Evolutionary conservation across 73 alveolate genomes (phyloP).

Genomic region (Stentor roeselii): DNA sequence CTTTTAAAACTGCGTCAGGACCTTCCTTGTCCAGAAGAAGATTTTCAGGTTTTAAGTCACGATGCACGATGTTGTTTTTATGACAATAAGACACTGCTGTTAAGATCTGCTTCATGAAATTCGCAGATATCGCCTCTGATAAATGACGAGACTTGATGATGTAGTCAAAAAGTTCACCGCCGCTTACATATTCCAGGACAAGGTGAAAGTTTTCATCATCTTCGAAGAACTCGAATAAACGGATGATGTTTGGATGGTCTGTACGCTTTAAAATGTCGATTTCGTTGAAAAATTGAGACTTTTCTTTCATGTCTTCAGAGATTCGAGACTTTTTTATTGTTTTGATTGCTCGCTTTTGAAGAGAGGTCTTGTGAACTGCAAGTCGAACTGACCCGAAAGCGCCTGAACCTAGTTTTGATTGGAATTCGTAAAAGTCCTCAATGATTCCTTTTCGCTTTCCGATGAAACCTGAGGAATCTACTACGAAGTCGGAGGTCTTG

Average conservation of each 20-base stretch:
- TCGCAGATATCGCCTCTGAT: conserved; percentile 30
- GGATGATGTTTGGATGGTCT: conserved; percentile 30
- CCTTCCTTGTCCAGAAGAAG: conserved; percentile 40
- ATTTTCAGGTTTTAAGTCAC: conserved; percentile 57
- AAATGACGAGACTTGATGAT: too few species aligned
- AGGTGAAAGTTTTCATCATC: not conserved
- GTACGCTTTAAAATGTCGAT: conserved; percentile 22
- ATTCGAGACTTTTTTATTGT: conserved; percentile 21
- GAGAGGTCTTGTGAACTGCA: conserved; percentile 11
- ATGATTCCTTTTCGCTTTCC: too few species aligned
- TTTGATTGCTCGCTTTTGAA: conserved; percentile 37
- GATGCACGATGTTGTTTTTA: conserved; percentile 42
- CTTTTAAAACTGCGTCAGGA: too few species aligned
- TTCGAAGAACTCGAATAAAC: conserved; percentile 4
- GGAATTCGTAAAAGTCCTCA: too few species aligned
- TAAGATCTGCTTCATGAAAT: conserved; percentile 41
- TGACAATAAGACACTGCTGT: conserved; percentile 46
- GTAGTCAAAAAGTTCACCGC: conserved; percentile 7
- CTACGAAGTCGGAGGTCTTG: too few species aligned
- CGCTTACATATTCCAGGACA: conserved; percentile 1
- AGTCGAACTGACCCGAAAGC: conserved; percentile 31
- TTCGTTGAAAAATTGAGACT: conserved; percentile 28
- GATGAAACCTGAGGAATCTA: too few species aligned
- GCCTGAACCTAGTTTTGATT: too few species aligned
- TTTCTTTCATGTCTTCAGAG: conserved; percentile 5